phyloP scores from a whole-genome alignment of 2,329 filamentous ascomycete genomes.

The Fusarium palustre region DNA sequence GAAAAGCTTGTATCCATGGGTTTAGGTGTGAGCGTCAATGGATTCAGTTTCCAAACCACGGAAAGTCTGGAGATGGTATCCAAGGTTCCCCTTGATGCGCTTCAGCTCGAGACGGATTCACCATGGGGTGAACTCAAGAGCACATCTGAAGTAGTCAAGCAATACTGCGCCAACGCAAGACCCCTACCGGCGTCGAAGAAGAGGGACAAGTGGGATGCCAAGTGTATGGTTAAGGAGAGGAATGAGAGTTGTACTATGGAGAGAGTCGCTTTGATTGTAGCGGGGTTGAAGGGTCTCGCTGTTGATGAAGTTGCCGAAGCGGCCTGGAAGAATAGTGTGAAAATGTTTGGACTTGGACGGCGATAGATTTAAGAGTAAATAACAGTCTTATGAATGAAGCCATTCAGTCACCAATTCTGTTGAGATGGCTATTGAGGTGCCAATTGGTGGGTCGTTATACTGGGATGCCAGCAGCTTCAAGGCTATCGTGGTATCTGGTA shows the following conservation, averaged over 20 bases:
- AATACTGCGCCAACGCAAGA: constrained; percentile 55
- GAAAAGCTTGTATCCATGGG: constrained; percentile 42
- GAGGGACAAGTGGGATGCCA: constrained; percentile 60
- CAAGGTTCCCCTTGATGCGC: constrained; percentile 37
- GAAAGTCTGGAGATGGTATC: constrained; percentile 45
- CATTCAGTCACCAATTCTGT: neutral
- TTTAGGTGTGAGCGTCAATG: constrained; percentile 56
- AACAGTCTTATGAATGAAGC: neutral
- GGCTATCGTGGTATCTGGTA: neutral
- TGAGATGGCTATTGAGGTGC: neutral
- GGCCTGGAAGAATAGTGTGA: constrained; percentile 52
- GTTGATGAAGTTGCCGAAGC: constrained; percentile 58
- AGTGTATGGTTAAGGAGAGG: constrained; percentile 62
- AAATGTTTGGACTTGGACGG: constrained; percentile 49
- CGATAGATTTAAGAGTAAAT: constrained; percentile 9
- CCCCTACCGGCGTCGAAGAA: constrained; percentile 58
- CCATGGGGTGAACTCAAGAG: constrained; percentile 47
- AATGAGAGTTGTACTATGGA: constrained; percentile 64
- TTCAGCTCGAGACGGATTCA: constrained; percentile 47
- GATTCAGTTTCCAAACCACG: constrained; percentile 55
- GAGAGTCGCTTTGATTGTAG: constrained; percentile 60
- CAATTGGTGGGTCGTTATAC: neutral
- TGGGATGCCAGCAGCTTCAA: neutral
- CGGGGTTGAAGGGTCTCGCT: constrained; percentile 58
- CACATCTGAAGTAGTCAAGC: constrained; percentile 50